These are phyloP conservation scores for Apiotrichum domesticum DNA, from an alignment of 1,284 basidiomycete genomes.

Conservation along the genomic window DNA sequence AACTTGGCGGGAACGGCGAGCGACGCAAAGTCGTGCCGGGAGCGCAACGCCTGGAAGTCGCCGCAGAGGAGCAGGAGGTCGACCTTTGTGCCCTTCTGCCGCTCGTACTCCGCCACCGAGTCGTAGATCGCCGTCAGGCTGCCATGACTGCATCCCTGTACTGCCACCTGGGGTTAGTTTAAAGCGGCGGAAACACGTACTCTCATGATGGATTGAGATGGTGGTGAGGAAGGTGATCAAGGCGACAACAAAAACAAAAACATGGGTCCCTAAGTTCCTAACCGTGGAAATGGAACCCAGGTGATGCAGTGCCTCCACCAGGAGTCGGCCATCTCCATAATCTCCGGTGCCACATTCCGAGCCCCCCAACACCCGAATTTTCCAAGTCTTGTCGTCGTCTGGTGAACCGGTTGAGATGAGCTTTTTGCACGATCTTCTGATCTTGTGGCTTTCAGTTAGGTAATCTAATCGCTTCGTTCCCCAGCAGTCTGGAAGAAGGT, in stretches of 20 bases:
- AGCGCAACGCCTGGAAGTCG: slow-evolving; percentile 85
- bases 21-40: slow-evolving; percentile 74
- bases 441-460: too few relatives aligned
- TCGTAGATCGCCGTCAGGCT: slow-evolving; percentile 78
- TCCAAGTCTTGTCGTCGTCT: too few relatives aligned
- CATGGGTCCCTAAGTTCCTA: too few relatives aligned
- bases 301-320: too few relatives aligned
- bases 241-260: background rate
- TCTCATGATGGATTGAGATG: background rate
- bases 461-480: too few relatives aligned
- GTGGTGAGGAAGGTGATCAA: background rate
- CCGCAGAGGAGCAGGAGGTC: slow-evolving; percentile 81
- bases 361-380: too few relatives aligned
- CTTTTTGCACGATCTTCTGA: too few relatives aligned
- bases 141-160: slow-evolving; percentile 95
- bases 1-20: slow-evolving; percentile 92
- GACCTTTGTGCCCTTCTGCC: slow-evolving; percentile 59
- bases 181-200: background rate
- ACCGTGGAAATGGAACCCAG: too few relatives aligned
- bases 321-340: too few relatives aligned
- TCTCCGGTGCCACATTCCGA: too few relatives aligned
- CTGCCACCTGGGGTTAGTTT: slow-evolving; percentile 58
- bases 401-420: too few relatives aligned
- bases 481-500: too few relatives aligned
- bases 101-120: slow-evolving; percentile 63